Evolutionary conservation across 306 rosid genomes (phyloP).

Genomic region (Parietaria judaica): DNA sequence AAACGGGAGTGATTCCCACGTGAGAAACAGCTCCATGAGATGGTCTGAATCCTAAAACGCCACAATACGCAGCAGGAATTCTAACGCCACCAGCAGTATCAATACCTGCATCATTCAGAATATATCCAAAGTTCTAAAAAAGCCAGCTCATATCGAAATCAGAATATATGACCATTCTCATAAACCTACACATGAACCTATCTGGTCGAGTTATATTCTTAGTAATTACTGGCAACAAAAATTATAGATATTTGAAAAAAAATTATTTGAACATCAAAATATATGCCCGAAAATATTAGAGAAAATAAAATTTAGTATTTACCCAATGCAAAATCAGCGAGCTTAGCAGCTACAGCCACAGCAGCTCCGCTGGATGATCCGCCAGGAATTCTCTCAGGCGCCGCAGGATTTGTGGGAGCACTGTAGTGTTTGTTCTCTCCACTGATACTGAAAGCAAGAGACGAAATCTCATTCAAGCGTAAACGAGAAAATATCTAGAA

Average conservation of each 20-base stretch:
- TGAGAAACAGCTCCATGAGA: conserved; percentile 87
- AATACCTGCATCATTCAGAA: conserved; percentile 42
- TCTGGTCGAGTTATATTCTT: too few relatives aligned
- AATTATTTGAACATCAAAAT: background rate
- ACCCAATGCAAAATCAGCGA: conserved; percentile 87
- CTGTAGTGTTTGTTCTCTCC: conserved; percentile 79
- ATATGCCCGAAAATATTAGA: background rate
- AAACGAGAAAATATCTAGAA: background rate
- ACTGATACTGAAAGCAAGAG: conserved; percentile 46
- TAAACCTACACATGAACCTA: too few relatives aligned
- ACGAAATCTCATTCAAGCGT: conserved; percentile 1
- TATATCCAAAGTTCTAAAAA: background rate
- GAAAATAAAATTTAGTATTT: conserved; percentile 28
- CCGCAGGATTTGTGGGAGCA: conserved; percentile 82
- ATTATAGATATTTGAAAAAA: background rate
- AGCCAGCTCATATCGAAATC: too few relatives aligned
- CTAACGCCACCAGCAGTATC: conserved; percentile 95
- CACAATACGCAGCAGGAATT: conserved; percentile 93
- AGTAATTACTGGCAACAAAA: background rate
- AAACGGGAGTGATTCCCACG: conserved; percentile 55
- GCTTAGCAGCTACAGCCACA: conserved; percentile 82
- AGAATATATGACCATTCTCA: too few relatives aligned
- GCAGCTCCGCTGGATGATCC: conserved; percentile 95
- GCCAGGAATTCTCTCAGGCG: conserved; percentile 63
- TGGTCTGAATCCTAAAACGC: conserved; percentile 86